Evolutionary conservation across 768 basidiomycete species (phyloP), one percentile per base, ranked within the genome.

Genomic region (Agrocybe chaxingu): DNA sequence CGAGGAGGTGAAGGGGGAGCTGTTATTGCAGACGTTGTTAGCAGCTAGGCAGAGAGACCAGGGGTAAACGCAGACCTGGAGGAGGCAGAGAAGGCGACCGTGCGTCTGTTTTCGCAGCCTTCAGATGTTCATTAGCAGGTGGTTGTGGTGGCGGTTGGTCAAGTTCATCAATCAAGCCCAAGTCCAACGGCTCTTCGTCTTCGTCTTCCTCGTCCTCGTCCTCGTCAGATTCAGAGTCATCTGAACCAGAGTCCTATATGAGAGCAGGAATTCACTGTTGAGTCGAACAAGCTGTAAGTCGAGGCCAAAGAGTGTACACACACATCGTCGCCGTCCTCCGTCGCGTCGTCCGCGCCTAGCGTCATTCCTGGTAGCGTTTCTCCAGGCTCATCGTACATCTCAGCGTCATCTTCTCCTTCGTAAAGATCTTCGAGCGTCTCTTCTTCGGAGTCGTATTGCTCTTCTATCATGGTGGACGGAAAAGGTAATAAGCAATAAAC

Each of bases 271-370:
- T 45, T 41, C 18, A 45, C 8, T 32, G 39, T 8, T 33, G 8
- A 30, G 31, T 35, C 11, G 39, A 33, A 30, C 19, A 12, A 54
- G 45, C 7, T 53, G 19, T 46, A 24, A 24, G 24, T 5, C 24
- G 48, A 38, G 34, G 41, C 37, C 45, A 34, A 43, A 18, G 39
- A 45, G 18, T 42, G 47, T 41, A 59, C 56, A 72, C 82, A 57
- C 64, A 89, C 89, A 64, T 88, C 88, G 45, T 88, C 88, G 45
- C 70, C 84, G 37, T 75, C 73, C 51, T 89, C 87, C 0, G 84
- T 80, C 5, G 72, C 84, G 38, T 87, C 85, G 54, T 87, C 85
- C 30, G 61, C 52, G 49, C 70, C 69, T 35, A 66, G 66, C 24
- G 79, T 78, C 53, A 84, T 75, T 10, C 77, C 49, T 29, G 52